Conservation (phyloP, 148 eudicot species). For the Arctostaphylos glauca region DNA sequence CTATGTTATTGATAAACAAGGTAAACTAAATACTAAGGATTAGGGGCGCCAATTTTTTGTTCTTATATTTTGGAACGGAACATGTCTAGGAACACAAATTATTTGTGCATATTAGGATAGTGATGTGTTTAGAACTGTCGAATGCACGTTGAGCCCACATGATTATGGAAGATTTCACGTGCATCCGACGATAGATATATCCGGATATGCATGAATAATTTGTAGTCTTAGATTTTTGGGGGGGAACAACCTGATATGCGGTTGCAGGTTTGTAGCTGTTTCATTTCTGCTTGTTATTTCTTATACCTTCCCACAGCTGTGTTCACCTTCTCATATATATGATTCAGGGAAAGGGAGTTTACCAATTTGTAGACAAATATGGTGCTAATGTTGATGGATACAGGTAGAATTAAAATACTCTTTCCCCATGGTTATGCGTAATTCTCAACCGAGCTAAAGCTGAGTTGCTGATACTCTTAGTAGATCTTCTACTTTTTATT, state of each 20-base stretch:
- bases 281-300: slow-evolving; percentile 4
- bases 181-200: too few species aligned
- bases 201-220: too few species aligned
- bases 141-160: too few species aligned
- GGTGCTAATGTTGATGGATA: slow-evolving; percentile 98
- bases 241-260: background rate
- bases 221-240: too few species aligned
- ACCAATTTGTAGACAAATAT: slow-evolving; percentile 93
- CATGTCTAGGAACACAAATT: too few species aligned
- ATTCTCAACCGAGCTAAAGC: background rate
- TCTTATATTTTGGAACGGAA: too few species aligned
- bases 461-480: background rate
- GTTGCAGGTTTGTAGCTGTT: slow-evolving; percentile 1
- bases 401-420: slow-evolving; percentile 43
- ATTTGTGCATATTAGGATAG: too few species aligned
- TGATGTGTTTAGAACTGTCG: too few species aligned
- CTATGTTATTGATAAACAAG: background rate
- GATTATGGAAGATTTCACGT: too few species aligned
- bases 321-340: background rate
- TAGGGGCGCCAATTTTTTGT: too few species aligned
- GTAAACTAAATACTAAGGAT: too few species aligned
- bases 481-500: background rate
- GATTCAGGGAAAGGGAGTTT: slow-evolving; percentile 93
- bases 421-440: too few species aligned
- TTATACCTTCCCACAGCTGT: background rate